These are phyloP conservation scores for Sequoiadendron giganteum DNA, from an alignment of 75 land plant genomes.

Conservation along the genomic window DNA sequence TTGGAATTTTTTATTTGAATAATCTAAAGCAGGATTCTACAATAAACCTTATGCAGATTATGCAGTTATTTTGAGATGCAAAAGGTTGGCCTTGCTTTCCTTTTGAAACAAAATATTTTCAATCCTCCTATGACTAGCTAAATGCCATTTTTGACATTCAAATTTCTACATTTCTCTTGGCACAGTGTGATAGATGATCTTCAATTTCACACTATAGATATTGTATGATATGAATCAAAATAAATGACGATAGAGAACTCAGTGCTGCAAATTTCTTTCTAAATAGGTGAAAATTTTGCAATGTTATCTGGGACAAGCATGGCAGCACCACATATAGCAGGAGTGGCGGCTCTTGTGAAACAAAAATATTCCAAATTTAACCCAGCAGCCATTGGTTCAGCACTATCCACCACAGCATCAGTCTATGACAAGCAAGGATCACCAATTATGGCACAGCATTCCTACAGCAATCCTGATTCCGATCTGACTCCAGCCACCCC, in stretches of 20 bases:
- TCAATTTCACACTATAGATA: not conserved
- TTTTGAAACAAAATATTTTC: not conserved
- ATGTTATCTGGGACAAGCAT: conserved; percentile 98
- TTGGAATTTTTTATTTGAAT: not conserved
- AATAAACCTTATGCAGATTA: not conserved
- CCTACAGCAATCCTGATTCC: conserved; percentile 42
- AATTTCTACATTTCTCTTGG: not conserved
- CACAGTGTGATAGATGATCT: not conserved
- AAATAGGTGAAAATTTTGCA: conserved; percentile 84
- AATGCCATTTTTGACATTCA: not conserved
- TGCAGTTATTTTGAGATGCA: conserved; percentile 1
- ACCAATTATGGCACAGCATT: conserved; percentile 77
- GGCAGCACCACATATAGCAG: conserved; percentile 99
- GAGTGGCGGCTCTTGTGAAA: conserved; percentile 89
- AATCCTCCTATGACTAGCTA: not conserved
- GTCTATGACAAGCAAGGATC: conserved; percentile 58
- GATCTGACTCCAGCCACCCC: conserved; percentile 83
- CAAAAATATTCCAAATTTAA: conserved; percentile 70
- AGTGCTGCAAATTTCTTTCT: not conserved
- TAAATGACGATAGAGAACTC: not conserved
- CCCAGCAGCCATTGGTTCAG: conserved; percentile 90
- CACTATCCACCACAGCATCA: conserved; percentile 84
- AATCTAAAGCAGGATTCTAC: not conserved
- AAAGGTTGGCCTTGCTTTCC: not conserved
- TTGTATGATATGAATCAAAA: not conserved